Base-by-base conservation (phyloP, 352 stramenopile genomes). In the Phytophthora hibernalis region DNA sequence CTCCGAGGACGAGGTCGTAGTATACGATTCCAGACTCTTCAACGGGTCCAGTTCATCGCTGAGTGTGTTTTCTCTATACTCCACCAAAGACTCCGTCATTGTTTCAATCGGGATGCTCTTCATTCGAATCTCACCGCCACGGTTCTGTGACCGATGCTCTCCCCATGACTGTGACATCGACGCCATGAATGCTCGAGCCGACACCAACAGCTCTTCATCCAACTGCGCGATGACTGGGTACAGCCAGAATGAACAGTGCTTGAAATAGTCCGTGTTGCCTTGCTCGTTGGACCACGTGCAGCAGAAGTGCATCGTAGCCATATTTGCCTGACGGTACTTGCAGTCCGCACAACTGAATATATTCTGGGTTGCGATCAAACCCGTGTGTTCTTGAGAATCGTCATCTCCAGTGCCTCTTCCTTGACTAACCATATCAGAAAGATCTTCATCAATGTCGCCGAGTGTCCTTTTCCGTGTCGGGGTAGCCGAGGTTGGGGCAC, bases 241-340 rank as follows among this genome's bases (percentile, higher is more conserved):
- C 56, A 96, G 64, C 84, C 87, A 95, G 43, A 96, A 92, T 5
- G 85, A 96, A 53, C 79, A 96, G 65, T 96, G 88, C 70, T 96
- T 89, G 48, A 95, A 96, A 69, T 96, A 96, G 57, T 95, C 89
- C 2, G 89, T 96, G 37, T 77, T 92, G 20, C 87, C 89, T 61
- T 96, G 89, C 59, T 96, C 89, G 54, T 95, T 95, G 35, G 87
- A 95, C 89, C 89, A 96, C 16, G 84, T 91, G 57, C 89, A 96
- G 55, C 89, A 96, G 48, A 96, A 96, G 37, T 96, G 89, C 72
- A 95, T 91, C 5, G 84, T 76, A 20, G 87, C 85, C 20, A 95
- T 79, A 59, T 89, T 93, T 12, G 78, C 68, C 62, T 94, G 85
- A 1, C 82, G 83, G 52, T 92, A 93, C 58, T 86, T 88, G 68